phyloP scores from a whole-genome alignment of 495 filamentous ascomycete genomes.

The Lichenothelia convexa region DNA sequence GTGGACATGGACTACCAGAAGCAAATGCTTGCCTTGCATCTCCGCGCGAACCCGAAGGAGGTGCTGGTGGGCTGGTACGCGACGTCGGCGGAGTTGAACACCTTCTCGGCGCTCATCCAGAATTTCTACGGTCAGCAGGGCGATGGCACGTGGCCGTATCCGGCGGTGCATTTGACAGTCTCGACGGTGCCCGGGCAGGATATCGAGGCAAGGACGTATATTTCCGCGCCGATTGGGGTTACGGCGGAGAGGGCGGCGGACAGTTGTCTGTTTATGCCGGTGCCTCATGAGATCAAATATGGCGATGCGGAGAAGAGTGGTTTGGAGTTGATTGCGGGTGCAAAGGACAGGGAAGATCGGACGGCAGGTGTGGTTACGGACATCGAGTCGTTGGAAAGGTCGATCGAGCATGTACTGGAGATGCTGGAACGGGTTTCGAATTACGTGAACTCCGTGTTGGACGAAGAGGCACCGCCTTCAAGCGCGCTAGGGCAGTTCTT shows the following conservation, averaged over 20 bases:
- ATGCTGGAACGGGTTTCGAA: constrained; percentile 78
- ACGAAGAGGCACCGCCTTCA: constrained; percentile 45
- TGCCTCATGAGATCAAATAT: constrained; percentile 81
- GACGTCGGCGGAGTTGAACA: constrained; percentile 86
- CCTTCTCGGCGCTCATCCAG: constrained; percentile 93
- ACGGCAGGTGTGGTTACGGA: constrained; percentile 57
- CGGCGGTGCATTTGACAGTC: constrained; percentile 88
- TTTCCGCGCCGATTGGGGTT: constrained; percentile 84
- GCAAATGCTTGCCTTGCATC: constrained; percentile 85
- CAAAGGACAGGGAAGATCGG: constrained; percentile 61
- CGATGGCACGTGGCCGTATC: constrained; percentile 90
- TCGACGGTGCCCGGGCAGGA: constrained; percentile 69
- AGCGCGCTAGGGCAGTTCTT: constrained; percentile 86
- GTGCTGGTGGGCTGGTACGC: constrained; percentile 96
- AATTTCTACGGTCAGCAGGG: constrained; percentile 98
- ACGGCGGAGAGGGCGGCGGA: constrained; percentile 87
- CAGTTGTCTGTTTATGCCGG: constrained; percentile 88
- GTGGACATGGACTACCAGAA: constrained; percentile 99
- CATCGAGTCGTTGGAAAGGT: constrained; percentile 68
- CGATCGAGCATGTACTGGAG: constrained; percentile 65
- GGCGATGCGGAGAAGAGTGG: constrained; percentile 84
- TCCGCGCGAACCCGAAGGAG: constrained; percentile 86
- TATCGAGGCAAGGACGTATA: constrained; percentile 76
- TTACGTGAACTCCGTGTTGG: constrained; percentile 73
- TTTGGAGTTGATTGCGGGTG: constrained; percentile 65